phyloP scores from a whole-genome alignment of 1,284 basidiomycete genomes.

The Vanrija pseudolonga region DNA sequence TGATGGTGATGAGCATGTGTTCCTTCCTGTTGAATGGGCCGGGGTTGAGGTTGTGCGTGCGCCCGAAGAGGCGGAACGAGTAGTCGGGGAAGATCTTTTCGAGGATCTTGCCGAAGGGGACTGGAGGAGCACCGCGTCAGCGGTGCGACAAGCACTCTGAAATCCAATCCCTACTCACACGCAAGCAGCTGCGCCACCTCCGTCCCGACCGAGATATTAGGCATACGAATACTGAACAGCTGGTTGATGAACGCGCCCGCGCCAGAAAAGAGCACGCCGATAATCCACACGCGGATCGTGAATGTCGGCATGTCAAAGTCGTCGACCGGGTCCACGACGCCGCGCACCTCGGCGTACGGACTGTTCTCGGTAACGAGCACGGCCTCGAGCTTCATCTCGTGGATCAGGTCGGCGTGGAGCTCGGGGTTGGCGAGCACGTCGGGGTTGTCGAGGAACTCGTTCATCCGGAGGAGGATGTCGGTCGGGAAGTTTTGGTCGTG shows the following conservation, averaged over 20 bases:
- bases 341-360: slow-evolving; percentile 82
- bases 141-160: not conserved
- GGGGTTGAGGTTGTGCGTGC: slow-evolving; percentile 25
- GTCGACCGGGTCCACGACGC: slow-evolving; percentile 72
- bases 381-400: slow-evolving; percentile 37
- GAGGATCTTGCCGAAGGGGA: slow-evolving; percentile 22
- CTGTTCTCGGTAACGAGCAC: slow-evolving; percentile 52
- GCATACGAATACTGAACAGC: slow-evolving; percentile 47
- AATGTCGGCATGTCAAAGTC: slow-evolving; percentile 73
- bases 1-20: slow-evolving; percentile 47
- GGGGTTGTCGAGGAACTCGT: slow-evolving; percentile 25
- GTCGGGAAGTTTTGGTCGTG: slow-evolving; percentile 36
- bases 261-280: slow-evolving; percentile 54
- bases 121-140: not conserved
- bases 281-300: slow-evolving; percentile 76
- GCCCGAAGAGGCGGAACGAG: slow-evolving; percentile 17
- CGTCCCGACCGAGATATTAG: slow-evolving; percentile 24
- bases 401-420: slow-evolving; percentile 23
- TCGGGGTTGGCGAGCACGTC: slow-evolving; percentile 23
- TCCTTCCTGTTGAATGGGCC: slow-evolving; percentile 56
- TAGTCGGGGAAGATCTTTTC: slow-evolving; percentile 2
- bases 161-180: not conserved
- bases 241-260: slow-evolving; percentile 67
- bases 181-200: slow-evolving; percentile 26
- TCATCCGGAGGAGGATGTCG: slow-evolving; percentile 17